A percentile compares a stretch with the other conserved stretches of the same genome.
Conservation (phyloP, 2,329 filamentous ascomycete species). For the Bipolaris gigantea region DNA sequence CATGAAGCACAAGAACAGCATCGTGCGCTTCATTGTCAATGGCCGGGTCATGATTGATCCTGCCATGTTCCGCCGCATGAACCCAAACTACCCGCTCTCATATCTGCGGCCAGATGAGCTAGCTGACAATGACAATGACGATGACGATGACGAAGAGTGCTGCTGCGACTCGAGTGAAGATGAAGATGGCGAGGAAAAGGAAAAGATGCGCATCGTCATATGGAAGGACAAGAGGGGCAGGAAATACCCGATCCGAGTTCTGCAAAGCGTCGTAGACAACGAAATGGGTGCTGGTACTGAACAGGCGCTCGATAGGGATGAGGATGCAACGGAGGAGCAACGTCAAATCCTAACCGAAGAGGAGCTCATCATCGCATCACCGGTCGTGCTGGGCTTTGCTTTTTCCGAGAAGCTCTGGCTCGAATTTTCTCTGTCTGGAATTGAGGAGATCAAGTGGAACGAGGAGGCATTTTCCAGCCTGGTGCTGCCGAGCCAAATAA, state of each 20-base stretch:
- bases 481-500: slow-evolving; percentile 67
- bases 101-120: slow-evolving; percentile 72
- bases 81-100: slow-evolving; percentile 81
- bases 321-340: slow-evolving; percentile 28
- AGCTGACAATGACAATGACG: slow-evolving; percentile 54
- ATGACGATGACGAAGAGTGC: slow-evolving; percentile 48
- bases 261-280: slow-evolving; percentile 38
- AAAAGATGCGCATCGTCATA: slow-evolving; percentile 45
- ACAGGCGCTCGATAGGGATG: slow-evolving; percentile 51
- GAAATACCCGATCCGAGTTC: slow-evolving; percentile 56
- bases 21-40: slow-evolving; percentile 81
- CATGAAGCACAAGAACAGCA: slow-evolving; percentile 74
- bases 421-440: slow-evolving; percentile 77
- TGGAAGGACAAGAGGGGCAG: slow-evolving; percentile 55
- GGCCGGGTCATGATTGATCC: slow-evolving; percentile 88
- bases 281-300: slow-evolving; percentile 52
- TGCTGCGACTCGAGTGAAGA: slow-evolving; percentile 24
- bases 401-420: slow-evolving; percentile 91
- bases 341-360: slow-evolving; percentile 72
- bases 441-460: slow-evolving; percentile 84
- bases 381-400: slow-evolving; percentile 82
- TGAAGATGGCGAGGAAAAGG: slow-evolving; percentile 51
- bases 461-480: slow-evolving; percentile 79
- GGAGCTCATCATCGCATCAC: slow-evolving; percentile 80
- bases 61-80: slow-evolving; percentile 77